Conservation (phyloP, 176 grass and related monocot species). For the Panicum miliaceum region DNA sequence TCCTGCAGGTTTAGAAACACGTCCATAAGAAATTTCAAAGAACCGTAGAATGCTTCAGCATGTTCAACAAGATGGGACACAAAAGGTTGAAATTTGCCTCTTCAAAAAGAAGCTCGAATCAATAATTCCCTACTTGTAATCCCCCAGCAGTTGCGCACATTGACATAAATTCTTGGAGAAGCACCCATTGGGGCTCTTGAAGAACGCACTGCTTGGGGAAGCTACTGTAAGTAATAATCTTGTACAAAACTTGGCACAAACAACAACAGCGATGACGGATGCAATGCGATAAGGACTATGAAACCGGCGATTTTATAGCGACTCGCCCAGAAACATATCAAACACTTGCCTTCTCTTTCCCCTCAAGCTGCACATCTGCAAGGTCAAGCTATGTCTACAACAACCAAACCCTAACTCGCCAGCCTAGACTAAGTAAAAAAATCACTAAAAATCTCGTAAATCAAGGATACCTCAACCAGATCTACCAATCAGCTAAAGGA, state of each 20-base stretch:
- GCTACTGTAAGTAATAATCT: background rate
- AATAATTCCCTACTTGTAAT: background rate
- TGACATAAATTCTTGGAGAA: background rate
- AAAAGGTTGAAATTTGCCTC: background rate
- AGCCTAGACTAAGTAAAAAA: constrained; percentile 12
- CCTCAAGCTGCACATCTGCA: background rate
- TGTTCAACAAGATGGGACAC: background rate
- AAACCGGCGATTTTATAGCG: background rate
- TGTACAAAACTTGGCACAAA: background rate
- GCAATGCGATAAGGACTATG: background rate
- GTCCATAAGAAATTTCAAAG: background rate
- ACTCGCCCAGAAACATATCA: background rate
- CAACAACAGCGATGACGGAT: background rate
- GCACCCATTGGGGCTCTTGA: background rate
- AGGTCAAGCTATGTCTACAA: constrained; percentile 7
- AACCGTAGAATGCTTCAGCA: constrained; percentile 14
- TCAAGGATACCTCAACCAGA: background rate
- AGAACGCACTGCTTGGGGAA: background rate
- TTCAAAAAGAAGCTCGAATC: background rate
- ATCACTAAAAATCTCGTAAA: background rate
- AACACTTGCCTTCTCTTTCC: background rate
- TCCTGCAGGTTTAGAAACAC: background rate
- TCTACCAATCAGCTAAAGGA: constrained; percentile 1
- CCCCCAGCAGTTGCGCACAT: background rate
- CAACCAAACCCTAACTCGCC: constrained; percentile 51